These are phyloP conservation scores for Mortierella sp. DNA, from an alignment of 371 early-diverging fungal genomes.

Conservation along the genomic window DNA sequence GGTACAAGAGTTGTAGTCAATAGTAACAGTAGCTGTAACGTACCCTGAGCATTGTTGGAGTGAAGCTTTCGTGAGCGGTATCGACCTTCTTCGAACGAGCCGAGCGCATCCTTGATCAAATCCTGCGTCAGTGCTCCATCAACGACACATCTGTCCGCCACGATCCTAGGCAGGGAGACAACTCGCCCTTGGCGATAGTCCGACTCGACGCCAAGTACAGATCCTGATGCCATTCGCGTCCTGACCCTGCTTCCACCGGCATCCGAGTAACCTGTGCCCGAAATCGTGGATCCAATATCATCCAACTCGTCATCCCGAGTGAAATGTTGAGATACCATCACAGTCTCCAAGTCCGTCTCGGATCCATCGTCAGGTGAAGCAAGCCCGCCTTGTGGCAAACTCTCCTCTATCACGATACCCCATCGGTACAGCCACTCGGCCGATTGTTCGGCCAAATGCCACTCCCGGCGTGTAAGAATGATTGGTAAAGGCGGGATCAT, in stretches of 20 bases:
- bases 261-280: background rate
- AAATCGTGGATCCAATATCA: background rate
- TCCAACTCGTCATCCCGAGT: background rate
- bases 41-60: background rate
- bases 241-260: background rate
- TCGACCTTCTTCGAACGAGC: conserved; percentile 32
- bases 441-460: conserved; percentile 46
- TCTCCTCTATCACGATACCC: conserved; percentile 66
- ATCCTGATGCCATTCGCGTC: background rate
- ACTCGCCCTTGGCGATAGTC: conserved; percentile 55
- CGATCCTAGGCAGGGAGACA: conserved; percentile 65
- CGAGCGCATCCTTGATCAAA: conserved; percentile 57
- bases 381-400: background rate
- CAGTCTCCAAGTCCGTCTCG: conserved; percentile 11
- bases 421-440: conserved; percentile 62
- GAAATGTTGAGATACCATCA: conserved; percentile 57
- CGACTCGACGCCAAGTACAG: background rate
- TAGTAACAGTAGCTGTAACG: background rate
- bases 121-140: conserved; percentile 65
- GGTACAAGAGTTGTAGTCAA: too few relatives aligned
- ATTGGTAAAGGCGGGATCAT: conserved; percentile 67
- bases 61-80: background rate
- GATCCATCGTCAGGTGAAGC: background rate
- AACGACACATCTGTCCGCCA: conserved; percentile 73
- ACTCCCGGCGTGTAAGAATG: conserved; percentile 61